Conservation (phyloP, 2,329 filamentous ascomycete genomes). For the Rugonectria rugulosa region DNA sequence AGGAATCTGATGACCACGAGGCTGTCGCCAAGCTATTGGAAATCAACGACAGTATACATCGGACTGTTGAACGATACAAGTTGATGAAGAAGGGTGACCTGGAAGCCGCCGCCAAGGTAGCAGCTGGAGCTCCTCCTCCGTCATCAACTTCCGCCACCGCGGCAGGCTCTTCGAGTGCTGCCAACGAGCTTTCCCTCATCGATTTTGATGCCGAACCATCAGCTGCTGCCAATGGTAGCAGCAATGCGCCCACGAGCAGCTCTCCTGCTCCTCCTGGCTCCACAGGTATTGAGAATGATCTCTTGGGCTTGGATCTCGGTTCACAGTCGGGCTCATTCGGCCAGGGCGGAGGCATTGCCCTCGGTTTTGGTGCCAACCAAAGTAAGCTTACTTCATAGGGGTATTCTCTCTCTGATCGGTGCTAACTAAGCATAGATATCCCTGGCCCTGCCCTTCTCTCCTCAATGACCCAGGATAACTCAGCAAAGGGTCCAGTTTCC, state of each 20-base stretch:
- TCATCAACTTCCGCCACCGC: constrained; percentile 66
- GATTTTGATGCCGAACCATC: constrained; percentile 78
- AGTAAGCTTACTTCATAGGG: constrained; percentile 56
- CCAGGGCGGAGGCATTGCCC: constrained; percentile 80
- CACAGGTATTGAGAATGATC: constrained; percentile 83
- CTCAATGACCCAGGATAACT: constrained; percentile 68
- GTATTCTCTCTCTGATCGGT: neutral
- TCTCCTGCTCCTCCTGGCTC: constrained; percentile 50
- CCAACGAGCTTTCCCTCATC: constrained; percentile 87
- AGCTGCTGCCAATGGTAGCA: constrained; percentile 62
- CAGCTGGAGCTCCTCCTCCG: constrained; percentile 71
- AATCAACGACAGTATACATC: constrained; percentile 98
- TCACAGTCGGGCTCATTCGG: constrained; percentile 68
- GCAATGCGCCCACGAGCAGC: constrained; percentile 45
- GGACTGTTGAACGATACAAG: constrained; percentile 94
- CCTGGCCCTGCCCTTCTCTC: constrained; percentile 71
- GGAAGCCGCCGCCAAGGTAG: constrained; percentile 82
- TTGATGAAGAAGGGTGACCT: constrained; percentile 94
- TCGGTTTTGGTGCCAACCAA: constrained; percentile 77
- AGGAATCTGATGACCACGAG: constrained; percentile 96
- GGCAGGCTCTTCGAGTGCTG: constrained; percentile 51
- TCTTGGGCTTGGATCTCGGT: constrained; percentile 86
- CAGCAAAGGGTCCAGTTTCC: constrained; percentile 54
- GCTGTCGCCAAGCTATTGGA: constrained; percentile 94
- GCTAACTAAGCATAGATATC: constrained; percentile 56